phyloP scores from a whole-genome alignment of 2,329 filamentous ascomycete species.

The Ascochyta pisi region DNA sequence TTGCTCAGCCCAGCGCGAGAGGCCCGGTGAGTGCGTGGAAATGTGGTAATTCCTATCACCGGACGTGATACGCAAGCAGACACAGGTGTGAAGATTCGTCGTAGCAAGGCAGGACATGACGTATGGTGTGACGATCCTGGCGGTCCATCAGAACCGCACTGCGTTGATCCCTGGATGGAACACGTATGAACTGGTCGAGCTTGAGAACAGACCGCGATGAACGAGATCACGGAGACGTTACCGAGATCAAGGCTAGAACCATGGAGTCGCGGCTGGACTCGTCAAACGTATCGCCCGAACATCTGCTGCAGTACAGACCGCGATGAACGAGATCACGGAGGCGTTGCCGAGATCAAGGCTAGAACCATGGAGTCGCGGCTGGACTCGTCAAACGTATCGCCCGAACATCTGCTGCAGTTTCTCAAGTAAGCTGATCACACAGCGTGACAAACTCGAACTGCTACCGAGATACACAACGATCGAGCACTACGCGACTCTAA shows the following conservation, averaged over 20 bases:
- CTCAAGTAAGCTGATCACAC: background rate
- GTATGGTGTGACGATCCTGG: background rate
- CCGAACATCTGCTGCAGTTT: background rate
- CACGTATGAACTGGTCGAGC: background rate
- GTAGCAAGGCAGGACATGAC: constrained; percentile 7
- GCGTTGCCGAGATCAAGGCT: background rate
- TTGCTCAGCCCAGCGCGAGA: background rate
- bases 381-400: background rate
- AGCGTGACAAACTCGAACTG: background rate
- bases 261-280: background rate
- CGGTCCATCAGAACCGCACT: background rate
- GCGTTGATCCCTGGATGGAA: background rate
- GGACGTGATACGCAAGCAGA: background rate
- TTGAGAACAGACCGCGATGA: background rate
- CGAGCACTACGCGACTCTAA: background rate
- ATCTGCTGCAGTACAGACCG: background rate
- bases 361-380: background rate
- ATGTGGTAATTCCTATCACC: constrained; percentile 2
- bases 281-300: background rate
- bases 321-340: background rate
- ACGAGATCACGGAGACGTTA: background rate
- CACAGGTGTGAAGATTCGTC: background rate
- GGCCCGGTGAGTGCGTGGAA: background rate
- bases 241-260: background rate
- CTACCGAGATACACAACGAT: background rate